A percentile compares a stretch with the other conserved stretches of the same genome.
Conservation (phyloP, 2,329 filamentous ascomycete species). For the Ophiostoma angusticollis region DNA sequence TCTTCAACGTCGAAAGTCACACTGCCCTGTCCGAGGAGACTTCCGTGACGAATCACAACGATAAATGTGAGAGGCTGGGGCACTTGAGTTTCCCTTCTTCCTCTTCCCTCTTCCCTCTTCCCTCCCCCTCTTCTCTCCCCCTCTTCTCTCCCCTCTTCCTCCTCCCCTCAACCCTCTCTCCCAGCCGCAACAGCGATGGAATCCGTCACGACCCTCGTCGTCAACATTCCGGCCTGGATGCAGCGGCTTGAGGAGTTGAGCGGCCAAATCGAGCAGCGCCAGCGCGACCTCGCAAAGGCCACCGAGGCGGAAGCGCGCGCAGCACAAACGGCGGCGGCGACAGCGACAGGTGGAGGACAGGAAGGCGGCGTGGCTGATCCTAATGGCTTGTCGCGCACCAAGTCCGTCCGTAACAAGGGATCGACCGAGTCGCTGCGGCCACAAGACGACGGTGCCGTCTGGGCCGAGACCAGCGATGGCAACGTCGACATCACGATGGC, state of each 20-base stretch:
- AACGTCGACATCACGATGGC: too few relatives aligned
- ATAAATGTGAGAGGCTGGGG: too few relatives aligned
- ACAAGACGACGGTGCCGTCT: constrained; percentile 14
- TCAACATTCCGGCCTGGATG: constrained; percentile 48
- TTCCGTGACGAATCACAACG: too few relatives aligned
- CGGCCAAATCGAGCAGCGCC: constrained; percentile 47
- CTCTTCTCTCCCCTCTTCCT: neutral
- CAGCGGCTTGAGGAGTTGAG: constrained; percentile 46
- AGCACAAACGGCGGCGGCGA: constrained; percentile 13
- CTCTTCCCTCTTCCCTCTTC: neutral
- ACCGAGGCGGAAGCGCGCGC: constrained; percentile 15
- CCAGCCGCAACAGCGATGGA: constrained; percentile 32
- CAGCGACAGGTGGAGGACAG: too few relatives aligned
- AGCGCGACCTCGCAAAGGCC: constrained; percentile 40
- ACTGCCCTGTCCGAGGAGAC: too few relatives aligned
- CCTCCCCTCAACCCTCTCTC: too few relatives aligned
- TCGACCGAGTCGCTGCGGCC: constrained; percentile 18
- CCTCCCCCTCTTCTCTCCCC: neutral
- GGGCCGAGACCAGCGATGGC: neutral
- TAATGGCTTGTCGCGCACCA: constrained; percentile 17
- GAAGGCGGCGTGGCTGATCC: too few relatives aligned
- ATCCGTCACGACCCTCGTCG: constrained; percentile 39
- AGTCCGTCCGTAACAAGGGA: constrained; percentile 17
- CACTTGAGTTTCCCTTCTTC: neutral
- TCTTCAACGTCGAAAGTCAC: too few relatives aligned